These are phyloP conservation scores for Croton setiger DNA, from an alignment of 441 rosid genomes.

Conservation along the genomic window DNA sequence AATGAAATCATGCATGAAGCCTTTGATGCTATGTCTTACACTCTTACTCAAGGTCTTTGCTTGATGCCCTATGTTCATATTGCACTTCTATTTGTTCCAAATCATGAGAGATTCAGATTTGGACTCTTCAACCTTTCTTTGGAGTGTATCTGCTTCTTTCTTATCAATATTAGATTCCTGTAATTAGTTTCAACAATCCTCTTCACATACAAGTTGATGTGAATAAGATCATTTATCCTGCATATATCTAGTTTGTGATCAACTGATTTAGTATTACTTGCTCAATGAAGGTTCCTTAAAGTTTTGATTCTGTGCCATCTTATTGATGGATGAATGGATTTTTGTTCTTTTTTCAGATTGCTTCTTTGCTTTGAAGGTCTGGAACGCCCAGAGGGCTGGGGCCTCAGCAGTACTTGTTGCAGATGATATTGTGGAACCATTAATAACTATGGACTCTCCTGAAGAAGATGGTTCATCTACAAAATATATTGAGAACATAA, in stretches of 20 bases:
- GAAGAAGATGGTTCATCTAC: slow-evolving; percentile 67
- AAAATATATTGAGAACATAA: slow-evolving; percentile 83
- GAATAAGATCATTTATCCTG: not conserved
- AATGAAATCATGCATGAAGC: no score
- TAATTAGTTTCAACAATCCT: not conserved
- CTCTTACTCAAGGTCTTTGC: no score
- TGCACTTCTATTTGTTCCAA: no score
- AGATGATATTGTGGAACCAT: slow-evolving; percentile 73
- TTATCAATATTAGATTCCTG: not conserved
- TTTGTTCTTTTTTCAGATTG: slow-evolving; percentile 54
- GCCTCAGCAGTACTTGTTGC: slow-evolving; percentile 98
- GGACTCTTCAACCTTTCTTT: not conserved
- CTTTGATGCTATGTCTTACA: no score
- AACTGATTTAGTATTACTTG: not conserved
- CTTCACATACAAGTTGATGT: not conserved
- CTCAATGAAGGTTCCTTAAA: not conserved
- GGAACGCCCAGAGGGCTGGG: slow-evolving; percentile 98
- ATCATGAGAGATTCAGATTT: not conserved
- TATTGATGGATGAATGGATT: not conserved
- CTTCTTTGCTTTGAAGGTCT: slow-evolving; percentile 89
- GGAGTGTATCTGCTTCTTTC: not conserved
- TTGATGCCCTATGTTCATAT: no score
- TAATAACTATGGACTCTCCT: slow-evolving; percentile 97
- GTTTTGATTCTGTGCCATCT: not conserved
- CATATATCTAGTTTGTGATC: not conserved